Conservation (phyloP, 2,329 filamentous ascomycete genomes). For the Calonectria leucothoes region DNA sequence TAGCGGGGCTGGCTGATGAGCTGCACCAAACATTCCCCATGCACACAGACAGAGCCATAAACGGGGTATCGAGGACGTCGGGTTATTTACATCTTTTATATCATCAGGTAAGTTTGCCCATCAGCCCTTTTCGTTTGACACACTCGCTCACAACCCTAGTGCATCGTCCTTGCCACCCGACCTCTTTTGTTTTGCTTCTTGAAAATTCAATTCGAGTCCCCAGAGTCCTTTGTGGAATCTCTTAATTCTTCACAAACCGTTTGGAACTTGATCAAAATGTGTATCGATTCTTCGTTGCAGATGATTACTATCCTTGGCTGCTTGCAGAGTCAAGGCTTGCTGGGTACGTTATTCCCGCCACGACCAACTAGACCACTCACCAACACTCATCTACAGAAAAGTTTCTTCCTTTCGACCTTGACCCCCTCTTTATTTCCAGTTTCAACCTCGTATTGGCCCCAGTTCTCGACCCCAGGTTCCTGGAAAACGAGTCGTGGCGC, state of each 20-base stretch:
- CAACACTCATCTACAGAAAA: constrained; percentile 47
- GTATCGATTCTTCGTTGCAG: constrained; percentile 48
- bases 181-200: constrained; percentile 47
- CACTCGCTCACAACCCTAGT: constrained; percentile 27
- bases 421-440: constrained; percentile 56
- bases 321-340: constrained; percentile 57
- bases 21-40: constrained; percentile 45
- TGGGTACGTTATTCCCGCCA: constrained; percentile 51
- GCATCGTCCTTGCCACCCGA: constrained; percentile 47
- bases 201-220: constrained; percentile 45
- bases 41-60: constrained; percentile 40
- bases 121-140: not conserved
- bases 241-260: constrained; percentile 53
- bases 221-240: constrained; percentile 31
- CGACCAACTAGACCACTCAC: not conserved
- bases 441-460: constrained; percentile 54
- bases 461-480: constrained; percentile 47
- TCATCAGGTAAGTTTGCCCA: constrained; percentile 41
- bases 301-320: constrained; percentile 54
- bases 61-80: constrained; percentile 48
- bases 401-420: constrained; percentile 61
- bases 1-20: constrained; percentile 46
- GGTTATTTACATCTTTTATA: constrained; percentile 48
- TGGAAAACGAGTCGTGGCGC: constrained; percentile 53
- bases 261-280: constrained; percentile 49